Percentiles rank a stretch among this genome's conserved stretches.
Conservation (phyloP, 1,284 basidiomycete species). For the Agroathelia rolfsii region DNA sequence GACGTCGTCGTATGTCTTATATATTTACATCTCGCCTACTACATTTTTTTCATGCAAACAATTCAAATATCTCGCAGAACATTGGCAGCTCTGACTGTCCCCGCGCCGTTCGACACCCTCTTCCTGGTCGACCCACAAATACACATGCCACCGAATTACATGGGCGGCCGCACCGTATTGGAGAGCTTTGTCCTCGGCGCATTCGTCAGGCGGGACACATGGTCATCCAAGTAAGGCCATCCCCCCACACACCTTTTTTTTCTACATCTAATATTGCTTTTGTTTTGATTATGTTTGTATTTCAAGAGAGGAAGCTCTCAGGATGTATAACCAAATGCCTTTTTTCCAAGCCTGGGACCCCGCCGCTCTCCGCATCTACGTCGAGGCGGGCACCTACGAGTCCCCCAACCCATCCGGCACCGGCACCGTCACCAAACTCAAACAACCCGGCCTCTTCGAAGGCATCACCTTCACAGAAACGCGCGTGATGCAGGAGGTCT, state of each 20-base stretch:
- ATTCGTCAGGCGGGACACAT: constrained; percentile 51
- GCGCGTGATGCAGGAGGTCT: constrained; percentile 31
- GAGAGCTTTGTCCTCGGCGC: constrained; percentile 31
- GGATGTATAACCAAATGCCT: constrained; percentile 39
- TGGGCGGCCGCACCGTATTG: constrained; percentile 9
- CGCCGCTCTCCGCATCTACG: constrained; percentile 54
- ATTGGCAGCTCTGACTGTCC: constrained; percentile 51
- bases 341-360: constrained; percentile 76
- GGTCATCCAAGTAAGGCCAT: constrained; percentile 52
- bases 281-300: constrained; percentile 1
- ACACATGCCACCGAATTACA: constrained; percentile 18
- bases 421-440: constrained; percentile 40
- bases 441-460: constrained; percentile 54
- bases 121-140: constrained; percentile 79
- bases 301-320: constrained; percentile 50
- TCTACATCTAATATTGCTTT: constrained; percentile 4
- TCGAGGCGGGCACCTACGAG: constrained; percentile 56
- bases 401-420: too few relatives aligned
- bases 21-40: too few relatives aligned
- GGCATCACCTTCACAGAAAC: constrained; percentile 42
- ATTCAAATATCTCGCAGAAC: constrained; percentile 26
- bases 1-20: constrained; percentile 53
- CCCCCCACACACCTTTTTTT: neutral
- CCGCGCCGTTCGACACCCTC: constrained; percentile 62
- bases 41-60: too few relatives aligned